Conservation (phyloP, 176 grass and related monocot species). For the Hsuehochloa calcarea region DNA sequence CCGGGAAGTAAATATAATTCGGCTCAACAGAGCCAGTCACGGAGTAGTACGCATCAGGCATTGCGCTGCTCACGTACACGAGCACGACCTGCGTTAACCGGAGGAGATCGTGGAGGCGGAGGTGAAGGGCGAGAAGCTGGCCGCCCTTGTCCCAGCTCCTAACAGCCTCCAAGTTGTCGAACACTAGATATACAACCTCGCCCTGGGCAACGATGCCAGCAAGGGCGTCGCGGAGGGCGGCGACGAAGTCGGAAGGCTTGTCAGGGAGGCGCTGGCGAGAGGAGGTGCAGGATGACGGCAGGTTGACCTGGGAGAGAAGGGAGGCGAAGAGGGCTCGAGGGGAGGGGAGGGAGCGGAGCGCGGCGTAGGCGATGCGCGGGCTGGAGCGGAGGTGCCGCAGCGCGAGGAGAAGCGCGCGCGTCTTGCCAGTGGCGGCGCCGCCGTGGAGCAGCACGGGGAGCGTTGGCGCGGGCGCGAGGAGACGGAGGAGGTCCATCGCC, state of each 20-base stretch:
- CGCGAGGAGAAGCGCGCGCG: constrained; percentile 61
- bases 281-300: constrained; percentile 38
- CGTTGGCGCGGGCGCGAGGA: constrained; percentile 62
- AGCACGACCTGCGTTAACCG: constrained; percentile 56
- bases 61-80: constrained; percentile 77
- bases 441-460: constrained; percentile 65
- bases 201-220: constrained; percentile 6
- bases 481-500: constrained; percentile 60
- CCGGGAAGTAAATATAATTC: constrained; percentile 65
- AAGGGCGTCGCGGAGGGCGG: constrained; percentile 60
- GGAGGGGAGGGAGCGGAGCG: constrained; percentile 63
- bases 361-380: constrained; percentile 54
- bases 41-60: constrained; percentile 69
- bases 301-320: constrained; percentile 55
- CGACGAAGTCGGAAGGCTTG: constrained; percentile 71
- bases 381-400: constrained; percentile 49
- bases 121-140: constrained; percentile 52
- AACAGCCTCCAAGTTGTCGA: constrained; percentile 75
- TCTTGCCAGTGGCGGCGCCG: constrained; percentile 71
- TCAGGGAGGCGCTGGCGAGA: constrained; percentile 51
- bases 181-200: constrained; percentile 66
- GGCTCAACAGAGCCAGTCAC: constrained; percentile 76
- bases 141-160: constrained; percentile 71
- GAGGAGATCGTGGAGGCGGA: constrained; percentile 65
- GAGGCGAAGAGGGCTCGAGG: constrained; percentile 51